phyloP scores from a whole-genome alignment of 352 stramenopile genomes.

The Phytophthora pinifolia region DNA sequence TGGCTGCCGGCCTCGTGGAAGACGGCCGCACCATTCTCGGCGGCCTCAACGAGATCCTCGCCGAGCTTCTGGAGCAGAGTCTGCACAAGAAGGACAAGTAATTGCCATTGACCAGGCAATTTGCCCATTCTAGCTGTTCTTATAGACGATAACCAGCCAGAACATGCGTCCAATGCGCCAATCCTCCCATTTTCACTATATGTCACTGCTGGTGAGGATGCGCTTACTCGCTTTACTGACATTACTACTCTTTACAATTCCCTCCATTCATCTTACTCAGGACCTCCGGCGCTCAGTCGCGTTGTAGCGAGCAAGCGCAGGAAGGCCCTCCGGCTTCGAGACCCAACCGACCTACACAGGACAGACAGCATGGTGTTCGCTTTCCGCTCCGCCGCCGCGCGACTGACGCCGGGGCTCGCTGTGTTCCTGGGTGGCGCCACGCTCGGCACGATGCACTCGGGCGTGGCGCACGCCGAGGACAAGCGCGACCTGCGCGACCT shows the following conservation, averaged over 20 bases:
- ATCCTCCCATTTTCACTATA: background rate
- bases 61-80: constrained; percentile 79
- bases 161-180: background rate
- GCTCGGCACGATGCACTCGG: constrained; percentile 43
- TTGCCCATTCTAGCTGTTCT: constrained; percentile 5
- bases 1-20: constrained; percentile 98
- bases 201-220: constrained; percentile 1
- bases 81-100: constrained; percentile 60
- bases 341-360: background rate
- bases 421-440: constrained; percentile 58
- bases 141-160: constrained; percentile 18
- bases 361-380: constrained; percentile 57
- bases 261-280: constrained; percentile 16
- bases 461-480: constrained; percentile 45
- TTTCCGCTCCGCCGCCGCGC: constrained; percentile 45
- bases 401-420: constrained; percentile 43
- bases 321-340: constrained; percentile 1
- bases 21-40: constrained; percentile 97
- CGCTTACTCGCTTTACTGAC: too few species aligned
- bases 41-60: constrained; percentile 95
- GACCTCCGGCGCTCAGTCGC: too few species aligned
- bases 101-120: background rate
- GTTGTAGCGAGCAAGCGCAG: constrained; percentile 10
- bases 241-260: background rate
- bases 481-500: constrained; percentile 83